Base-by-base conservation (phyloP, 345 rosid genomes). In the Arabidopsis thaliana region DNA sequence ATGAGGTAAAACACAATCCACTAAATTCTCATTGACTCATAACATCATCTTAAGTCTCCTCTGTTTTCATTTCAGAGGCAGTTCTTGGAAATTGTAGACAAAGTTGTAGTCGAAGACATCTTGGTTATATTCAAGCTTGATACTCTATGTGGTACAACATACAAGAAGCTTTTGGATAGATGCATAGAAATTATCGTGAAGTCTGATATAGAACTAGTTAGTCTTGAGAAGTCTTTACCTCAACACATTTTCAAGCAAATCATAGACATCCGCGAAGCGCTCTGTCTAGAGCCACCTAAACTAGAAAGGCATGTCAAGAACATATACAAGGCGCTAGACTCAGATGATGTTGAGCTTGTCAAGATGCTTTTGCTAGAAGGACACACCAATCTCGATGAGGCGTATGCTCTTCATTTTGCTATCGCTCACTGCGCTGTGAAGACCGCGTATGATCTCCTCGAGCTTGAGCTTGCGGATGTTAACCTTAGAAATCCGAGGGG, bases 311-410 rank as follows among this genome's bases (percentile, higher is more conserved):
- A 88, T 48, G 83, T 84, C 10, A 82, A 65, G 76, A 83, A 96
- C 75, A 86, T 91, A 55, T 84, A 84, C 71, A 80, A 92, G 57
- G 98, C 97, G 2, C 78, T 93, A 2, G 97, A 93, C 63, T 93
- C 97, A 0, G 97, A 93, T 42, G 98, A 93, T 53, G 91, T 93
- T 8, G 96, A 93, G 60, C 79, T 93, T 66, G 92, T 93, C 58
- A 80, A 92, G 64, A 84, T 88, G 97, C 87, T 93, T 28, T 76
- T 91, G 59, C 80, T 78, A 59, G 98, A 93, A 60, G 91, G 83
- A 13, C 85, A 86, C 51, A 84, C 89, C 41, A 87, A 74, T 78
- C 80, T 93, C 32, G 98, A 93, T 61, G 86, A 81, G 52, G 85
- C 97, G 0, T 74, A 72, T 73, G 97, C 92, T 11, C 95, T 93